Base-by-base conservation (phyloP, 2,329 filamentous ascomycete species). In the Lasiodiplodia citricola region DNA sequence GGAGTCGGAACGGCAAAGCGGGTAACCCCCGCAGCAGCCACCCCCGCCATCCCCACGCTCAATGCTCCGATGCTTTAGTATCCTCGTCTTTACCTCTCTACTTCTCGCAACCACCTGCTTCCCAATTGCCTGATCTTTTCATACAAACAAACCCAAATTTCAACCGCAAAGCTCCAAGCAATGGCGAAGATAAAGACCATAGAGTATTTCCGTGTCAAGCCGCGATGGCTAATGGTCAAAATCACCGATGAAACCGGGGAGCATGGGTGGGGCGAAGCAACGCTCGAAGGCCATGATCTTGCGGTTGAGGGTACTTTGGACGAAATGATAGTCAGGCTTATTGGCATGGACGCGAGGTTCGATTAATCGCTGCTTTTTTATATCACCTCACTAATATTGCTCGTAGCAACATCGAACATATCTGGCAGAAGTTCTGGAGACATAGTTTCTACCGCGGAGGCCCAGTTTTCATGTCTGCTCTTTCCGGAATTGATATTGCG, bases 201-300 rank as follows among this genome's bases (percentile, higher is more conserved):
- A 55, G 90, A 92, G 73, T 92, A 93, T 75, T 93, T 92, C 76
- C 87, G 91, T 21, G 88, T 93, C 11, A 89, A 90, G 58, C 91
- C 91, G 16, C 84, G 91, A 52, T 93, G 91, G 91, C 83, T 94
- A 0, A 92, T 93, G 72, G 91, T 93, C 71, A 94, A 93, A 77
- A 86, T 94, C 70, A 89, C 87, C 1, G 91, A 93, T 74, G 87
- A 89, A 41, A 83, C 84, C 2, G 90, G 87, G 3, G 83, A 87
- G 35, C 81, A 84, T 64, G 91, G 91, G 4, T 93, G 91, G 91
- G 91, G 91, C 23, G 91, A 93, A 76, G 90, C 89, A 0, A 91
- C 90, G 0, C 80, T 94, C 0, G 91, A 93, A 78, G 91, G 91
- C 0, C 91, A 93, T 73, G 89, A 88, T 0, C 86, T 91, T 68